Evolutionary conservation across 2,329 filamentous ascomycete genomes (phyloP).

Genomic region (Cordyceps tenuipes): DNA sequence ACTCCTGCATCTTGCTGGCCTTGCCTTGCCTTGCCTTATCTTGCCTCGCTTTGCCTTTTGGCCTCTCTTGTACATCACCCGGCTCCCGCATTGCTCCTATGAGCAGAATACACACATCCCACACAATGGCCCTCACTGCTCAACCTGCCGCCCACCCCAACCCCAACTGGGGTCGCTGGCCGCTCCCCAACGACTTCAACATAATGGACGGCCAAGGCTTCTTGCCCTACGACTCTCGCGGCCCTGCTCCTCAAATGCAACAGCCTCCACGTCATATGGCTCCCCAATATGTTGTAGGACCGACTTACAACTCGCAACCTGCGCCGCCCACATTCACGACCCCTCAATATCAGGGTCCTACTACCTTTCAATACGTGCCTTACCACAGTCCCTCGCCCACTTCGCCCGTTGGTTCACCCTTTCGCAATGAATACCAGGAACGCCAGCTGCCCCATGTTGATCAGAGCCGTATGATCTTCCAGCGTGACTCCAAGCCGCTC

Average conservation of each 20-base stretch:
- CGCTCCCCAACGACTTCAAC: constrained; percentile 36
- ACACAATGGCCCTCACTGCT: constrained; percentile 39
- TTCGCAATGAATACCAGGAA: constrained; percentile 26
- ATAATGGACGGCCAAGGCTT: constrained; percentile 40
- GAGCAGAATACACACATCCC: background rate
- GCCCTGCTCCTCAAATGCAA: constrained; percentile 26
- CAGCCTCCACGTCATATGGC: constrained; percentile 28
- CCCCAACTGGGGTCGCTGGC: constrained; percentile 48
- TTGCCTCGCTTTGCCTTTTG: background rate
- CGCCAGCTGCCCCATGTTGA: constrained; percentile 20
- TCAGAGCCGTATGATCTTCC: constrained; percentile 19
- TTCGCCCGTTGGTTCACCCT: constrained; percentile 25
- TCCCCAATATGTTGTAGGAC: constrained; percentile 38
- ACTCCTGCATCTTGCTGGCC: constrained; percentile 1
- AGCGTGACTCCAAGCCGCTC: constrained; percentile 20
- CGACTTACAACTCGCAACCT: constrained; percentile 31
- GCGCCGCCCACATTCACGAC: constrained; percentile 33
- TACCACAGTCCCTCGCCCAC: constrained; percentile 32
- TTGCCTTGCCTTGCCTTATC: background rate
- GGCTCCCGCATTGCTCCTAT: constrained; percentile 5
- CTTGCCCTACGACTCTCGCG: constrained; percentile 41
- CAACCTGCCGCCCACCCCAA: constrained; percentile 35
- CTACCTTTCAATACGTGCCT: constrained; percentile 35
- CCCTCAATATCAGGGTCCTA: constrained; percentile 34
- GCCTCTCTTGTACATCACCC: background rate